Conservation (phyloP, 345 rosid genomes). For the Sisymbrium altissimum region DNA sequence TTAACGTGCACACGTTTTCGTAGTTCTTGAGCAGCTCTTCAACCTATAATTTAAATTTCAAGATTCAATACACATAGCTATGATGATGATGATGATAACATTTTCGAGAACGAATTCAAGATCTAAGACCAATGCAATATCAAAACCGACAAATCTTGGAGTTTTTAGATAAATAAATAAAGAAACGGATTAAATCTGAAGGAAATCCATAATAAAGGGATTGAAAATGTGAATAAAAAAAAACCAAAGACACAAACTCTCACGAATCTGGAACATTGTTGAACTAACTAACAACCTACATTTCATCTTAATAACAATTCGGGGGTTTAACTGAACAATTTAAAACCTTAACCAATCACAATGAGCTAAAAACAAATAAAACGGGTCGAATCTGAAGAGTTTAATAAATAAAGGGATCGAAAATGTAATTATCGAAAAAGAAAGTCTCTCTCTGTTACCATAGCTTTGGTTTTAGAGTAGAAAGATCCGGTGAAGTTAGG, state of each 20-base stretch:
- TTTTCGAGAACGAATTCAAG: background rate
- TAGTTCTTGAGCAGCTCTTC: constrained; percentile 82
- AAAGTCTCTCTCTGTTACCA: constrained; percentile 44
- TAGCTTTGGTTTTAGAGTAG: constrained; percentile 93
- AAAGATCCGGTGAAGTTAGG: constrained; percentile 88
- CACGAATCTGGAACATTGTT: background rate
- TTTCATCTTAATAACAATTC: no score
- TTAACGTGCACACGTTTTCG: constrained; percentile 79
- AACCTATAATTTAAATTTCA: constrained; percentile 33
- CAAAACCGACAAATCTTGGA: no score
- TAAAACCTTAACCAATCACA: background rate
- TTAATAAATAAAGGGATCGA: background rate
- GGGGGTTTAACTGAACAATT: background rate
- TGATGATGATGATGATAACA: background rate
- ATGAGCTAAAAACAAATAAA: background rate
- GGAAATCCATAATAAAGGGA: background rate
- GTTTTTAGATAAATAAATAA: background rate
- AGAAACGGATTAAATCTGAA: background rate
- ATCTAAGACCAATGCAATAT: background rate
- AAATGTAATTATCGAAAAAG: background rate
- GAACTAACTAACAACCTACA: background rate
- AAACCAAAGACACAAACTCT: background rate
- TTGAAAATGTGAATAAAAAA: background rate
- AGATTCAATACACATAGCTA: no score
- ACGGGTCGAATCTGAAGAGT: background rate